Evolutionary conservation across 2,329 filamentous ascomycete genomes (phyloP), one percentile per base, ranked within the genome.

Genomic region (Fusarium neocosmosporiellum): DNA sequence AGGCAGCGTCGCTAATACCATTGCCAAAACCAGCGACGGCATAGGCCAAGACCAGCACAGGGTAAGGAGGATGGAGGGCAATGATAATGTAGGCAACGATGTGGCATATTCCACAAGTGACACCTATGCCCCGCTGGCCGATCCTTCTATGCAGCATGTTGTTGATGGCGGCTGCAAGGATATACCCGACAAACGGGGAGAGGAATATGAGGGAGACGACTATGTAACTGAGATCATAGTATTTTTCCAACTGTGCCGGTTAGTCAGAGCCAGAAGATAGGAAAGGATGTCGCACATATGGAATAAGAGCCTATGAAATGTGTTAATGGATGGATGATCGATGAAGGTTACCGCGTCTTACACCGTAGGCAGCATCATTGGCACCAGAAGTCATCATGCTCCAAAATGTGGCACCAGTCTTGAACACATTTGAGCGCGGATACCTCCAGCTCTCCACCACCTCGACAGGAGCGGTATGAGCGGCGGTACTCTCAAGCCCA

Each of bases 1-100:
- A 90, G 1, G 83, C 87, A 8, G 84, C 86, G 67, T 88, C 91
- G 14, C 86, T 84, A 0, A 94, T 80, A 0, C 92, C 92, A 76
- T 93, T 94, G 0, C 92, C 92, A 62, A 94, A 90, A 0, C 92
- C 93, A 1, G 91, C 89, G 2, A 94, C 79, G 69, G 90, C 87
- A 77, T 91, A 93, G 11, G 89, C 86, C 13, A 93, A 78, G 1
- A 93, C 88, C 0, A 94, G 83, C 1, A 89, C 89, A 0, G 91
- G 89, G 73, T 91, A 94, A 0, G 91, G 91, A 2, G 92, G 92
- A 78, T 93, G 92, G 6, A 89, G 77, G 1, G 87, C 85, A 39
- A 92, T 88, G 61, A 92, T 84, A 43, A 90, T 81, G 75, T 93
- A 94, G 7, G 91, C 86, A n/a, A 89, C 59, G 1, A 93, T 72